Base-by-base conservation (phyloP, 345 rosid species). In the Carallia brachiata region DNA sequence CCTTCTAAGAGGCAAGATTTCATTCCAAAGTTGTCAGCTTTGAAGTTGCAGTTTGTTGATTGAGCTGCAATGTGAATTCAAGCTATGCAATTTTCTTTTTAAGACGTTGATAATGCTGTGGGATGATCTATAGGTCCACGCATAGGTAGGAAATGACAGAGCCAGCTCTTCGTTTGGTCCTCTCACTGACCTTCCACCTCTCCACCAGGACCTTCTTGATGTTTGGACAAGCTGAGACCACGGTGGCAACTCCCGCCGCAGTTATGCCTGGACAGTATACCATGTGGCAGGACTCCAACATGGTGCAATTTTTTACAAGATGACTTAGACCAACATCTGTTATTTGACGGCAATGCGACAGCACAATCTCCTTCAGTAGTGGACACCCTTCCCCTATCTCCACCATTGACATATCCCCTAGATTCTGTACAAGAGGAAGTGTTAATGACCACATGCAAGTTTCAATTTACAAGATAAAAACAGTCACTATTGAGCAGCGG, bases 371-470 rank as follows among this genome's bases (percentile, higher is more conserved):
- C 75, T 84, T 91, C 23, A 93, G 89, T 53, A 81, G 62, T 12
- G 89, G 94, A 64, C 97, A 93, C 30, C 96, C 91, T 84, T 91
- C 86, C 72, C 97, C 98, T 39, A 93, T 47, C 88, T 91, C 94
- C 1, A 80, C 80, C 79, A 93, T 50, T 37, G 97, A 79, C 85
- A 83, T 80, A 76, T 93, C 97, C 62, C 98, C 87, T 75, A 89
- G 74, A 63, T 84, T 82, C 97, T 93, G 87, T 59, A 36, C 71
- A 36, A 36, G 65, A 57, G 30, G 52, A 67, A 69, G 10, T 3
- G 27, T 30, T 12, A 30, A 65, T 52, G 28, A 63, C 31, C 27
- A 67, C 28, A 39, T 5, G 48, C 6, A 31, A 47, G 23, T 48
- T 48, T 19, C 13, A 44, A 44, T 16, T 44, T 44, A 4, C 16